Evolutionary conservation across 2,329 filamentous ascomycete genomes (phyloP), one percentile per base, ranked within the genome.

Genomic region (Diaporthe ilicicola): DNA sequence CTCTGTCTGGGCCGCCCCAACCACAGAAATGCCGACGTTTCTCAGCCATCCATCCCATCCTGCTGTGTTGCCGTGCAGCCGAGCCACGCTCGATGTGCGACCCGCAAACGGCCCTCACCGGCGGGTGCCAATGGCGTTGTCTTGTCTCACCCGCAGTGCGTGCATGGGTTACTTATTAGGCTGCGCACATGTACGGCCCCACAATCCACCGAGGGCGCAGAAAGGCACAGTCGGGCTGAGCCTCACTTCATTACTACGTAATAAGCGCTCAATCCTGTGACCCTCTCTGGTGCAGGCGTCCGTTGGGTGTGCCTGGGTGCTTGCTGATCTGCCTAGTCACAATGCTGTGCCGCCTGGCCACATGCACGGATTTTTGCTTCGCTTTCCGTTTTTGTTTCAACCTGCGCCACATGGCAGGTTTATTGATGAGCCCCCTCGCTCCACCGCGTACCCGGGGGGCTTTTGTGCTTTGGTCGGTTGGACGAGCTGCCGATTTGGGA

Each of bases 1-100:
- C 59, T 50, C 44, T 64, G 44, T 29, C 59, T 64, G 59, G 29
- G 29, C 42, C 59, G n/a, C 42, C 44, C 59, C 44, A 64, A 37
- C 44, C 42, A 64, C n/a, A 37, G 42, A 64, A 64, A 64, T 64
- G 59, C 59, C 59, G 44, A 34, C 56, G 56, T 64, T 64, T 6
- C 59, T 29, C 59, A 64, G 32, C 32, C 32, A 4, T 5, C 32
- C 32, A 4, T 34, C 44, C 29, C 8, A 19, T 39, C 29, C 44
- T 64, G 59, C 44, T 42, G 59, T 64, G 59, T n/a, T n/a, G n/a
- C n/a, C n/a, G n/a, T n/a, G 9, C 19, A 29, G 29, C 59, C 13
- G 17, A n/a, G 59, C 59, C 59, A 64, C 59, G 29, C 39, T 19
- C 22, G 42, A 50, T 64, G 59, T 64, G 59, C 44, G 29, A 50